A percentile compares a stretch with the other conserved stretches of the same genome.
These are phyloP conservation scores for Acrodontium crateriforme DNA, from an alignment of 2,329 filamentous ascomycete genomes.

Conservation along the genomic window DNA sequence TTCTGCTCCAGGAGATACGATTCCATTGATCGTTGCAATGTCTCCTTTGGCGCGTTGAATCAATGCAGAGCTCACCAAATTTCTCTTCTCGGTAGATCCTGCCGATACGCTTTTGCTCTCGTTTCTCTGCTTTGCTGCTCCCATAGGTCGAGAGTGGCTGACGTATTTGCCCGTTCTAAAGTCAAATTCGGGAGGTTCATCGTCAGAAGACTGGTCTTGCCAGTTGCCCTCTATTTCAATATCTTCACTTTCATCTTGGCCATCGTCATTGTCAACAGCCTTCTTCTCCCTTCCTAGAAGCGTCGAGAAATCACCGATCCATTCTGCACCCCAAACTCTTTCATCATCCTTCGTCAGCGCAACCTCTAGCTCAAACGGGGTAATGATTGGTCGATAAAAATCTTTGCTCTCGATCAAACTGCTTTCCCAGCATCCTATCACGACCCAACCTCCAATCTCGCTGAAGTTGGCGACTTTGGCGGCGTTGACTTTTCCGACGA, in stretches of 20 bases:
- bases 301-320: conserved; percentile 74
- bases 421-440: conserved; percentile 97
- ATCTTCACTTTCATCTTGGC: conserved; percentile 27
- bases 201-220: conserved; percentile 49
- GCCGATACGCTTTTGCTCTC: conserved; percentile 1
- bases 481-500: conserved; percentile 90
- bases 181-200: conserved; percentile 73
- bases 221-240: conserved; percentile 39
- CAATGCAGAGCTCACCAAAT: conserved; percentile 34
- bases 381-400: conserved; percentile 80
- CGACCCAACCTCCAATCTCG: conserved; percentile 91
- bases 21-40: conserved; percentile 66
- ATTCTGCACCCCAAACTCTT: conserved; percentile 73
- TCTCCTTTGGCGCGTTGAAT: conserved; percentile 54
- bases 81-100: background rate
- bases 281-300: conserved; percentile 35
- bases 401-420: conserved; percentile 77
- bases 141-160: conserved; percentile 63
- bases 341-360: conserved; percentile 62
- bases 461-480: conserved; percentile 95
- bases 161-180: conserved; percentile 75
- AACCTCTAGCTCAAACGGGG: conserved; percentile 81
- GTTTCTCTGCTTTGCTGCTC: background rate
- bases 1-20: conserved; percentile 83
- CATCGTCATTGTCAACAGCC: conserved; percentile 5